A percentile compares a stretch with the other conserved stretches of the same genome.
Conservation (phyloP, 2,329 filamentous ascomycete genomes). For the Chrysoporthe deuterocubensis region DNA sequence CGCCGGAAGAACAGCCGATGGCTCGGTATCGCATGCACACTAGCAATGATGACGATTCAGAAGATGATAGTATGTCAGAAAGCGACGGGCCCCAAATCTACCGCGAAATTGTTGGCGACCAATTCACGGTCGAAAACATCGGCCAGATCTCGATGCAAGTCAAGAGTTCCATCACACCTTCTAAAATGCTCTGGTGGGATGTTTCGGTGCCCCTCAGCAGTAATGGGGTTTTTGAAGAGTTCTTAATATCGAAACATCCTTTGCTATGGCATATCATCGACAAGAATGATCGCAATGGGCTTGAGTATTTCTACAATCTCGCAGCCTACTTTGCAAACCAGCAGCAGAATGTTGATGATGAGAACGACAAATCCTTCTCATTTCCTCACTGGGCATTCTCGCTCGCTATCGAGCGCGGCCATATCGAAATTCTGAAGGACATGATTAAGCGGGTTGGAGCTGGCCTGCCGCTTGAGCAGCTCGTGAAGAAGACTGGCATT, state of each 20-base stretch:
- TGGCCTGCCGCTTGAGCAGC: conserved; percentile 68
- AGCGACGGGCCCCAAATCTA: conserved; percentile 50
- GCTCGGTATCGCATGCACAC: conserved; percentile 53
- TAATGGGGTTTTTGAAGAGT: conserved; percentile 36
- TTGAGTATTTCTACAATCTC: conserved; percentile 63
- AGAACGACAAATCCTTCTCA: conserved; percentile 41
- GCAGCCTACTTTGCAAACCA: conserved; percentile 48
- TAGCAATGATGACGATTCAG: conserved; percentile 43
- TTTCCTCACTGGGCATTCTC: conserved; percentile 49
- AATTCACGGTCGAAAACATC: conserved; percentile 77
- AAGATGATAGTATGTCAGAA: conserved; percentile 36
- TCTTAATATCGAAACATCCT: conserved; percentile 27
- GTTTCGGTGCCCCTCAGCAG: conserved; percentile 30
- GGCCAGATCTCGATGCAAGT: conserved; percentile 71
- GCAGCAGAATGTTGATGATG: conserved; percentile 39
- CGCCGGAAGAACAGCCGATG: conserved; percentile 56
- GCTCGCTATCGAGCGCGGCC: conserved; percentile 50
- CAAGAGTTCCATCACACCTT: conserved; percentile 63
- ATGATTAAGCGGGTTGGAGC: conserved; percentile 70
- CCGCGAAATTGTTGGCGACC: conserved; percentile 63
- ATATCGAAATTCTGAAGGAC: conserved; percentile 61
- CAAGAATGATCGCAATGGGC: conserved; percentile 55
- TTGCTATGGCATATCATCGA: conserved; percentile 53
- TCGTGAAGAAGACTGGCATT: conserved; percentile 69
- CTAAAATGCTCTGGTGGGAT: not conserved